Evolutionary conservation across 108 stramenopile species (phyloP), one percentile per base, ranked within the genome.

Genomic region (Mayamaea pseudoterrestris): DNA sequence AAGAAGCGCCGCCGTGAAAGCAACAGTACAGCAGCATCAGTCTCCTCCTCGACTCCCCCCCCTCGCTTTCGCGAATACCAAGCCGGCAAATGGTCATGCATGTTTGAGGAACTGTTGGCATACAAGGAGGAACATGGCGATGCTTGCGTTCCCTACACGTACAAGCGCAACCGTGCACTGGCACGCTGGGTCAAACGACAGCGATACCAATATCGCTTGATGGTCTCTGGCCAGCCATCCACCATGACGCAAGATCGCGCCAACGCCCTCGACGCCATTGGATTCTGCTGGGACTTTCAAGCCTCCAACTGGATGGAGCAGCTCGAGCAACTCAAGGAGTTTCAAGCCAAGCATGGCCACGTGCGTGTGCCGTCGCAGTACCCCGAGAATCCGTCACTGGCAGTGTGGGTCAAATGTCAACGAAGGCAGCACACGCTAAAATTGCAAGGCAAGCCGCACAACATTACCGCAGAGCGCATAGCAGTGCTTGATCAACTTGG

Each of bases 121-220:
- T 76, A 68, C 63, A 71, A 53, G 41, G 39, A 25, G 9, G 24
- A 51, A 9, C 30, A 71, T 49, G 74, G 47, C 53, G 35, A 61
- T 28, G 53, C 52, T 29, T 14, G 29, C 2, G 60, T 61, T 8
- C 47, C 45, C 7, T 34, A 34, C 2, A 26, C 22, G 20, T 51
- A 51, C 27, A 2, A 5, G 12, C 29, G 47, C 20, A 51, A 51
- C 25, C 20, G 35, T 9, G 31, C 26, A 6, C 36, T 51, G 3
- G 50, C 27, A 9, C 18, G 22, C 13, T 51, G 50, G 50, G 50
- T 51, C 2, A 36, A 36, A 35, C 26, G 20, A 36, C 50, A 51
- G 34, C 37, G 50, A 3, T 30, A 21, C 8, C 50, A 51, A 25
- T 51, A 51, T 26, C 31, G 34, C 12, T 26, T 51, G 21, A 37